phyloP scores from a whole-genome alignment of 441 rosid genomes.

The Pelargonium australe region DNA sequence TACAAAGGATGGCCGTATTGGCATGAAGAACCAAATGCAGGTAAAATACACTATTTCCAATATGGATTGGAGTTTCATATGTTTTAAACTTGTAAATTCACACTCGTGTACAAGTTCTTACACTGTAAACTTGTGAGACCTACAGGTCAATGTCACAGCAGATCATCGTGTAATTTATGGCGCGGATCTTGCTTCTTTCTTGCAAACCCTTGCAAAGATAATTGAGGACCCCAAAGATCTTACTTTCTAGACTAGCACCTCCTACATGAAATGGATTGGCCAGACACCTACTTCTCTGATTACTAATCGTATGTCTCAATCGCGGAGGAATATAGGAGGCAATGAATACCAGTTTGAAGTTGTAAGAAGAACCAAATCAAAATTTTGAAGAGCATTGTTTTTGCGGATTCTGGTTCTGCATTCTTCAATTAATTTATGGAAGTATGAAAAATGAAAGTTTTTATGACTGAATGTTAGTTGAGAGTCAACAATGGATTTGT shows the following conservation, averaged over 20 bases:
- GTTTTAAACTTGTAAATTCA: neutral
- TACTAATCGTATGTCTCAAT: too few species aligned
- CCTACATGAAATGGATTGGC: too few species aligned
- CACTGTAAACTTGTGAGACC: constrained; percentile 18
- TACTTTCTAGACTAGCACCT: constrained; percentile 42
- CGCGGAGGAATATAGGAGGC: constrained; percentile 9
- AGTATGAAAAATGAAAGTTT: neutral
- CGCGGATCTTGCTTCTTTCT: constrained; percentile 84
- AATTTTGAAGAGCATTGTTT: constrained; percentile 19
- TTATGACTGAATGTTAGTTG: neutral
- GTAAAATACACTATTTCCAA: constrained; percentile 42
- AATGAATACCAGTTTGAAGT: too few species aligned
- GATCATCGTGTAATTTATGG: constrained; percentile 94
- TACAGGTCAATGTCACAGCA: constrained; percentile 82
- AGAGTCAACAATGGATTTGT: too few species aligned
- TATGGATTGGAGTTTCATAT: too few species aligned
- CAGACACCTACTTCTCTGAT: constrained; percentile 7
- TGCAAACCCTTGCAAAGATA: constrained; percentile 75
- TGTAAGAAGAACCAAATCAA: constrained; percentile 12
- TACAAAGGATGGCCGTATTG: constrained; percentile 76
- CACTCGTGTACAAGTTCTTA: constrained; percentile 7
- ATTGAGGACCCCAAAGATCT: constrained; percentile 84
- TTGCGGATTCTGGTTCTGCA: neutral
- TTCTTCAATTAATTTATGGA: neutral
- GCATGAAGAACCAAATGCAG: constrained; percentile 95